phyloP scores from a whole-genome alignment of 2,329 filamentous ascomycete genomes.

The Fusarium pseudoanthophilum region DNA sequence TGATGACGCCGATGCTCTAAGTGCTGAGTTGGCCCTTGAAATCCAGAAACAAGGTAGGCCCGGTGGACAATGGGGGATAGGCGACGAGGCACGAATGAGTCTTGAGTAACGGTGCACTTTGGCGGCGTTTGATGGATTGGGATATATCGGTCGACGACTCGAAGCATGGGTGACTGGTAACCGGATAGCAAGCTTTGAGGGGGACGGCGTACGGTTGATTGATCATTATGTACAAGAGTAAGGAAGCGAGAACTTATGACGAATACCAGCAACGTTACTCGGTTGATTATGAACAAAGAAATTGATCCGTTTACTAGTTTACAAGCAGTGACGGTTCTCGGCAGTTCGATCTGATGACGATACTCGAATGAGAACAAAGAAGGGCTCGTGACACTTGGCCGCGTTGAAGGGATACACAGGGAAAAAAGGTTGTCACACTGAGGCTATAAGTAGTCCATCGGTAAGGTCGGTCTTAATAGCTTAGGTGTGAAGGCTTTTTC shows the following conservation, averaged over 20 bases:
- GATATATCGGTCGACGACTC: not conserved
- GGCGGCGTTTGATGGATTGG: conserved; percentile 52
- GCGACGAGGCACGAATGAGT: conserved; percentile 86
- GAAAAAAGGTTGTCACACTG: conserved; percentile 25
- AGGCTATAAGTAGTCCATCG: not conserved
- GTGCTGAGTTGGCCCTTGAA: conserved; percentile 60
- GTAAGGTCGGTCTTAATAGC: not conserved
- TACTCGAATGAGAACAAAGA: conserved; percentile 33
- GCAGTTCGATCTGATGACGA: conserved; percentile 5
- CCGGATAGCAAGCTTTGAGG: not conserved
- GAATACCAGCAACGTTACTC: conserved; percentile 24
- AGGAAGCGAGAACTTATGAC: conserved; percentile 7
- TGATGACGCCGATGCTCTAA: conserved; percentile 55
- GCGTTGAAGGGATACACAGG: conserved; percentile 8
- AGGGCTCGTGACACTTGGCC: conserved; percentile 25
- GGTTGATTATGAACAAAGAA: conserved; percentile 25
- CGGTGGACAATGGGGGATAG: conserved; percentile 77
- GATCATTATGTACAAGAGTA: conserved; percentile 19
- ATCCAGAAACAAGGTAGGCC: conserved; percentile 65
- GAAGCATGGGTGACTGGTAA: not conserved
- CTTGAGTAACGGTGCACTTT: conserved; percentile 62
- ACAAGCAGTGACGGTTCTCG: not conserved
- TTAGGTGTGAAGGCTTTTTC: not conserved
- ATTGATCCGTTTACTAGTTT: not conserved
- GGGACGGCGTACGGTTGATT: conserved; percentile 22